A percentile compares a stretch with the other conserved stretches of the same genome.
Evolutionary conservation across 176 grass and related monocot species (phyloP).

Genomic region (Sorghum bicolor): Sorghum_bicolor_NCBIv3 NC_012871.2:75591001-75591500

Average conservation of each 20-base stretch:
- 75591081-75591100: conserved; percentile 83
- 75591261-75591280: conserved; percentile 37
- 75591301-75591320: not conserved
- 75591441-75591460: conserved; percentile 81
- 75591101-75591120: conserved; percentile 98
- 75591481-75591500: conserved; percentile 98
- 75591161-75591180: conserved; percentile 91
- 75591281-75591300: not conserved
- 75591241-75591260: conserved; percentile 93
- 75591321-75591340: not conserved
- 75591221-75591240: conserved; percentile 95
- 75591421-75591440: conserved; percentile 48
- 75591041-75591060: conserved; percentile 82
- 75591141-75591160: conserved; percentile 77
- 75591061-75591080: conserved; percentile 80
- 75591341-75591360: too few species aligned
- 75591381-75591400: not conserved
- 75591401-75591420: not conserved
- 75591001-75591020: conserved; percentile 68
- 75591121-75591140: conserved; percentile 93
- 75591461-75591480: conserved; percentile 92
- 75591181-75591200: conserved; percentile 97
- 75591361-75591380: not conserved
- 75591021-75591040: conserved; percentile 83
- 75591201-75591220: conserved; percentile 92